These are phyloP conservation scores for Phytophthora megakarya DNA, from an alignment of 352 stramenopile species.

Conservation along the genomic window DNA sequence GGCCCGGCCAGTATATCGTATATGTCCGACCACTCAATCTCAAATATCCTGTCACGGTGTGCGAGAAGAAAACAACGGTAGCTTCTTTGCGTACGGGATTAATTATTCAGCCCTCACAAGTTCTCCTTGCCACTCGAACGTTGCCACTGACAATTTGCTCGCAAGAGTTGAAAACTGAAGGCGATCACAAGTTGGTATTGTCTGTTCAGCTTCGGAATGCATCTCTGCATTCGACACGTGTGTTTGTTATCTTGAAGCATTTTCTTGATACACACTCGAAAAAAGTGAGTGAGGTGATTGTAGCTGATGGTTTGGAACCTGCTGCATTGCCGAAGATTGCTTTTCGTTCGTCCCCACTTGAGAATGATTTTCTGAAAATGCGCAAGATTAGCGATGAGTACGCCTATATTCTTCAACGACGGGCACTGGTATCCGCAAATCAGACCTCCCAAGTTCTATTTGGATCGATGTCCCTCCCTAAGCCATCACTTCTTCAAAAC, in stretches of 20 bases:
- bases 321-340: constrained; percentile 14
- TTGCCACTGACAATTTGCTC: constrained; percentile 39
- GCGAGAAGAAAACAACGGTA: constrained; percentile 28
- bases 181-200: constrained; percentile 12
- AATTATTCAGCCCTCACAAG: constrained; percentile 24
- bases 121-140: constrained; percentile 23
- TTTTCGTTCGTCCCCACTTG: constrained; percentile 22
- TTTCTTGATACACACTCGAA: constrained; percentile 33
- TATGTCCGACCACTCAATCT: constrained; percentile 43
- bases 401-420: constrained; percentile 69
- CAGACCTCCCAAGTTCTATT: constrained; percentile 26
- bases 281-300: constrained; percentile 32
- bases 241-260: constrained; percentile 43
- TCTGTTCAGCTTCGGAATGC: constrained; percentile 37
- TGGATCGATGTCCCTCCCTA: constrained; percentile 46
- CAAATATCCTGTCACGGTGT: constrained; percentile 41
- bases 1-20: constrained; percentile 38
- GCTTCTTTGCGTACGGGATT: constrained; percentile 11
- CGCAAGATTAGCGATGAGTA: constrained; percentile 77
- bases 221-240: constrained; percentile 25
- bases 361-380: constrained; percentile 59
- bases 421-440: constrained; percentile 31
- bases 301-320: constrained; percentile 19
- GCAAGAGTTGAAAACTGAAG: constrained; percentile 27
- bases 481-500: constrained; percentile 59